Base-by-base conservation (phyloP, 768 basidiomycete species). In the Trametes sanguinea region DNA sequence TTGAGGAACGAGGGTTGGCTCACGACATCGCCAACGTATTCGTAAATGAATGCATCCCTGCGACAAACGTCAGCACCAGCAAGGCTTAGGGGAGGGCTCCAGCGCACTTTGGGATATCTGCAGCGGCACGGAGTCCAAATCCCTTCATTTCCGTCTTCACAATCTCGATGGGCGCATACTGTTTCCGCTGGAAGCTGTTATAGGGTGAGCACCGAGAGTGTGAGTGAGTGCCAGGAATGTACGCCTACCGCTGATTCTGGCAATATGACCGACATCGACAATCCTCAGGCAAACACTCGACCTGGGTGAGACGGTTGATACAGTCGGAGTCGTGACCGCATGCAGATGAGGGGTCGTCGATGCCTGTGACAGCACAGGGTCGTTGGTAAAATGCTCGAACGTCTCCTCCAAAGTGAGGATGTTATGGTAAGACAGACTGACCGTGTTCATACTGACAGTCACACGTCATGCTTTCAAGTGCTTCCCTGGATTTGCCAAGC, bases 11-110 rank as follows among this genome's bases (percentile, higher is more conserved):
- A 88, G 10, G 79, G 77, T 39, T 93, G 90, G 60, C 85, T 89
- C 67, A 99, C 92, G 22, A 99, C 94, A 64, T 99, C 97, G 35
- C 97, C 97, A 37, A 98, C 87, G 72, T 99, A 98, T 75, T 99
- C 97, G 72, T 98, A 98, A 58, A 99, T 90, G 76, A 99, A 94
- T 0, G 83, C 67, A 72, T 98, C 95, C 68, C 95, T 98, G 39
- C 10, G 51, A 8, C 5, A 16, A 37, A 0, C 4, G 43, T 54
- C 6, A 29, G 43, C 42, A 16, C 10, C 11, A 6, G 16, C 9
- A 32, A 50, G 50, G 17, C 44, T 6, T 11, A 37, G 35, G 46
- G n/a, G 30, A n/a, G 40, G 35, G 13, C 3, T 17, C 8, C 42
- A 32, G 78, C 87, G 65, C 68, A 92, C 90, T 81, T 89, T 42